phyloP scores from a whole-genome alignment of 2,329 filamentous ascomycete genomes.

The Hypoxylon sp. region DNA sequence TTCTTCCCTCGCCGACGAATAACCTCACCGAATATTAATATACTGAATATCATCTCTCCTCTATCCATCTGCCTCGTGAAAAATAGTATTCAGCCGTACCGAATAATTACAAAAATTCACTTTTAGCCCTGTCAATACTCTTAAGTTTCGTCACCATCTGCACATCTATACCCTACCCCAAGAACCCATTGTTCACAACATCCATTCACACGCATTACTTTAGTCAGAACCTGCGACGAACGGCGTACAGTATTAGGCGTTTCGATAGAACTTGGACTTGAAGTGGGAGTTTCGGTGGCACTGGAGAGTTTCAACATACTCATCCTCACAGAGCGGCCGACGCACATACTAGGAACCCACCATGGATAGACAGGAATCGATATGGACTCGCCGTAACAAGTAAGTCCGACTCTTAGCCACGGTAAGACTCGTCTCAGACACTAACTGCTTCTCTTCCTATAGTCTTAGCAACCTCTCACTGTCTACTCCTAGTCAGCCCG shows the following conservation, averaged over 20 bases:
- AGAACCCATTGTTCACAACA: slow-evolving; percentile 1
- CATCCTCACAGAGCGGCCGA: slow-evolving; percentile 38
- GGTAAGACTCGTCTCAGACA: slow-evolving; percentile 10
- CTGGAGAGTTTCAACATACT: slow-evolving; percentile 41
- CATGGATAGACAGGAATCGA: slow-evolving; percentile 68
- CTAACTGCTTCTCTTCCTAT: slow-evolving; percentile 33
- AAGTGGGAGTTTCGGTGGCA: slow-evolving; percentile 31
- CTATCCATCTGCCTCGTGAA: slow-evolving; percentile 4
- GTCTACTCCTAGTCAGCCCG: slow-evolving; percentile 72
- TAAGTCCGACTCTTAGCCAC: slow-evolving; percentile 59
- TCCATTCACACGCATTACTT: slow-evolving; percentile 19
- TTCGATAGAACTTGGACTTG: slow-evolving; percentile 25
- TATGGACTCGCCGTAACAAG: slow-evolving; percentile 89
- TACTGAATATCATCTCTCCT: slow-evolving; percentile 7
- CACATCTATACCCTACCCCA: slow-evolving; percentile 6
- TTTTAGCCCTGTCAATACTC: slow-evolving; percentile 12
- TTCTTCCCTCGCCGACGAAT: background rate
- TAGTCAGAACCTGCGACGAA: slow-evolving; percentile 3
- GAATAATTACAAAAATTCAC: slow-evolving; percentile 15
- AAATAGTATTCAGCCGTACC: slow-evolving; percentile 20
- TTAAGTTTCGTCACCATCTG: slow-evolving; percentile 15
- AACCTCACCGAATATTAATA: slow-evolving; percentile 19
- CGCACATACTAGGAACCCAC: slow-evolving; percentile 35
- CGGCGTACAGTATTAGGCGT: slow-evolving; percentile 10
- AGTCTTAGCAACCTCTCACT: slow-evolving; percentile 93